Evolutionary conservation across 805 yeast species (phyloP), one percentile per base, ranked within the genome.

Genomic region (Candida boidinii): DNA sequence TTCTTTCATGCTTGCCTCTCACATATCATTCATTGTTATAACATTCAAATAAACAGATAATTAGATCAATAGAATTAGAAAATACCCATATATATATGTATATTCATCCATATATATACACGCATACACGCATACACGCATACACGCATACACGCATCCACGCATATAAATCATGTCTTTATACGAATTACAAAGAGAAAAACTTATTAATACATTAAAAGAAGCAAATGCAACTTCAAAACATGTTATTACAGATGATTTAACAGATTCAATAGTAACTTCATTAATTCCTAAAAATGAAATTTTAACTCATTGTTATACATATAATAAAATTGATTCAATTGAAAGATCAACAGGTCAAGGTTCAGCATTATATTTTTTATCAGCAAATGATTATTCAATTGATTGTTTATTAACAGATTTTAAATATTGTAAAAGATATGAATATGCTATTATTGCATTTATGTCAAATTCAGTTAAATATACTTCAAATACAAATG

Each of bases 371-470:
- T 62, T 92, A 8, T 92, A 92, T 55, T 59, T 92, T 18, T 56
- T 86, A 13, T 83, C 81, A 31, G 87, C 94, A 1, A 32, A 44
- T 5, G 57, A 76, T 5, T 85, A 72, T 58, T 73, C 79, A 24
- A 58, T 86, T 37, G 79, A 78, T 36, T 88, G 97, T 56, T 66
- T 92, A 15, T 56, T 75, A 30, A 77, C 88, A 0, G 98, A 92
- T 55, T 82, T 69, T 42, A 54, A 69, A 8, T 61, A 64, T 15
- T 81, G 90, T 1, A 62, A 71, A n/a, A 69, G 94, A 36, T 92
- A 88, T 58, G 74, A 74, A 35, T 70, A 66, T 26, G 88, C 88
- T 1, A 79, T 82, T n/a, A n/a, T n/a, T n/a, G n/a, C n/a, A n/a
- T n/a, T n/a, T n/a, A n/a, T n/a, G n/a, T n/a, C n/a, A n/a, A n/a